Evolutionary conservation across 2,329 filamentous ascomycete species (phyloP).

Genomic region (Microdochium nivale): DNA sequence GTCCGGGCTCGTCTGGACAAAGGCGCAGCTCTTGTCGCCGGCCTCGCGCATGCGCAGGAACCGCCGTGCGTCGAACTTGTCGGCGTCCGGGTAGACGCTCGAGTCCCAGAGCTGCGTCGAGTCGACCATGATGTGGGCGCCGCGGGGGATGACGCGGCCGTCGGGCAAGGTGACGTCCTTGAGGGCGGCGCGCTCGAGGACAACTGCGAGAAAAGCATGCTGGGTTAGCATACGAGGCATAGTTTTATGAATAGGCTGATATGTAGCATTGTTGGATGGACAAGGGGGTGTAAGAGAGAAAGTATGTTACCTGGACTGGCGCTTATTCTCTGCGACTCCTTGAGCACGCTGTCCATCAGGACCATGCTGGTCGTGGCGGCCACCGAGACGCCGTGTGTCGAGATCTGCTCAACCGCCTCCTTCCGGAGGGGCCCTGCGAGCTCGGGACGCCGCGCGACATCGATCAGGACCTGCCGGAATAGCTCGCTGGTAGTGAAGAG

Average conservation of each 20-base stretch:
- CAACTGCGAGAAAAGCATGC: too few species aligned
- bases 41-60: constrained; percentile 1
- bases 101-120: background rate
- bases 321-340: constrained; percentile 14
- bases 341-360: constrained; percentile 16
- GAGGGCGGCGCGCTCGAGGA: background rate
- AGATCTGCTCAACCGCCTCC: constrained; percentile 10
- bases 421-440: constrained; percentile 10
- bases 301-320: constrained; percentile 8
- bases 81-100: background rate
- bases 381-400: constrained; percentile 4
- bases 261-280: too few species aligned
- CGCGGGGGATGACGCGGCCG: background rate
- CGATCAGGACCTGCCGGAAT: constrained; percentile 9
- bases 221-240: too few species aligned
- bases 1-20: background rate
- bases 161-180: background rate
- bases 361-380: constrained; percentile 11
- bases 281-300: background rate
- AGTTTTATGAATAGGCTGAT: background rate
- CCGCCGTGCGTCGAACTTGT: background rate
- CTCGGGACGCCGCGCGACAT: constrained; percentile 11
- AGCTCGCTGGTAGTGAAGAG: constrained; percentile 14
- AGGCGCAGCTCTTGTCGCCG: background rate
- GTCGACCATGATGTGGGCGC: background rate